Evolutionary conservation across 2,329 filamentous ascomycete species (phyloP), one percentile per base, ranked within the genome.

Genomic region (Huntiella omanensis): DNA sequence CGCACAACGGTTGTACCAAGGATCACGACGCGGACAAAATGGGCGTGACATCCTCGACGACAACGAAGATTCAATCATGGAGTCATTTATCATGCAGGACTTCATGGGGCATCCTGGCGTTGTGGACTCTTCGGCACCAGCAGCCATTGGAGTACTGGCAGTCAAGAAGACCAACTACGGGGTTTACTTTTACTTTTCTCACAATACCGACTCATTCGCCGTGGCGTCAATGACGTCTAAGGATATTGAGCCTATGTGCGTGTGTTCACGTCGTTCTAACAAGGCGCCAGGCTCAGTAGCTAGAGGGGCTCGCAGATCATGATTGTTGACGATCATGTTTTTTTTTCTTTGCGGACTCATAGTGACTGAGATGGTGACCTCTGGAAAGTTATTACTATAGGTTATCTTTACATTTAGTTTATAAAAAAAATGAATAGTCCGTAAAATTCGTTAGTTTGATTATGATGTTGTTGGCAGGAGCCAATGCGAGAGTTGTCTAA

Each of bases 61-160:
- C 12, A 83, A 93, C 53, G 87, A 96, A 53, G 79, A 83, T 55
- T 74, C 75, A 4, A 71, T 75, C 28, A 67, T 96, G 60, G 70
- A 75, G 53, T 73, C 72, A 0, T 88, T 94, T 64, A 82, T 98
- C 52, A 65, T 75, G 43, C 68, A 79, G n/a, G 91, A 96, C 58
- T 98, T 98, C 58, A 91, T 93, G 78, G 73, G 77, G 39, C 91
- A 95, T 58, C 83, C 86, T 0, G 84, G 86, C 43, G 87, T 98
- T 51, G 71, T 68, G 54, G 69, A 80, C 55, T 91, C 85, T 55
- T 74, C 79, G 46, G 88, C 84, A 8, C 69, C 75, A n/a, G 85
- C 83, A 3, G 87, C 88, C 28, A 92, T 98, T 55, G 91, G 91
- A 2, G 74, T 94, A 49, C 77, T 98, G 66, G 77, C 78, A 1